A percentile compares a stretch with the other conserved stretches of the same genome.
Conservation (phyloP, 1,139 yeast species). For the Nakaseomyces uthaithaninus region DNA sequence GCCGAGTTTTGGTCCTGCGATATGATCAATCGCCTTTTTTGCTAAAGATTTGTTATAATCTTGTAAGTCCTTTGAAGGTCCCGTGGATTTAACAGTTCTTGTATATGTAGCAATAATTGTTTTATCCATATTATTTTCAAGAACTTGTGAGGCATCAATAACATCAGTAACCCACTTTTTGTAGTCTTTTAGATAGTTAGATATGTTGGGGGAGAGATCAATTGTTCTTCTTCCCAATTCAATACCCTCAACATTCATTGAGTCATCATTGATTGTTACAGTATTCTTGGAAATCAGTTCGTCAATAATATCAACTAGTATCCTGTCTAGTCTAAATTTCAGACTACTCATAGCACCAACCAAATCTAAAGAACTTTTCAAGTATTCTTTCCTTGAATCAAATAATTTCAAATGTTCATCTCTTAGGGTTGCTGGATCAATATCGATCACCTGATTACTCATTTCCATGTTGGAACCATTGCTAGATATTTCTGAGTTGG, state of each 20-base stretch:
- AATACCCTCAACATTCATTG: slow-evolving; percentile 8
- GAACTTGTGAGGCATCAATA: slow-evolving; percentile 32
- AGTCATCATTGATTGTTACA: slow-evolving; percentile 17
- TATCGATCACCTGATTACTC: not conserved
- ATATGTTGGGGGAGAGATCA: slow-evolving; percentile 14
- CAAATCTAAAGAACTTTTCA: slow-evolving; percentile 56
- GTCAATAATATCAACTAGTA: slow-evolving; percentile 41
- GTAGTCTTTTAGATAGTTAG: slow-evolving; percentile 30
- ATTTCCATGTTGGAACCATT: slow-evolving; percentile 42
- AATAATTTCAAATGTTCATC: slow-evolving; percentile 59
- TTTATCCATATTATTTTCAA: slow-evolving; percentile 43
- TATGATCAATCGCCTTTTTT: slow-evolving; percentile 13
- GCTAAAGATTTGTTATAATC: slow-evolving; percentile 43
- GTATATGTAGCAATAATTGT: slow-evolving; percentile 61
- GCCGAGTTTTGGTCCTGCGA: slow-evolving; percentile 12
- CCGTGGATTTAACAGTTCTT: slow-evolving; percentile 41
- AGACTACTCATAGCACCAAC: slow-evolving; percentile 47
- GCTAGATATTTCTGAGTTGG: slow-evolving; percentile 46
- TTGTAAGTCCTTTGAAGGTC: slow-evolving; percentile 51
- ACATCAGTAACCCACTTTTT: slow-evolving; percentile 33
- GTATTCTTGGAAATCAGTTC: slow-evolving; percentile 17
- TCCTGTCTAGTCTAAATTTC: slow-evolving; percentile 45
- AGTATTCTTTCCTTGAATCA: slow-evolving; percentile 47
- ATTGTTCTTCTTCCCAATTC: slow-evolving; percentile 6
- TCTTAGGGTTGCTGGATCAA: slow-evolving; percentile 9